Percentiles rank a stretch among this genome's conserved stretches.
Conservation (phyloP, 2,329 filamentous ascomycete species). For the Colletotrichum musae region DNA sequence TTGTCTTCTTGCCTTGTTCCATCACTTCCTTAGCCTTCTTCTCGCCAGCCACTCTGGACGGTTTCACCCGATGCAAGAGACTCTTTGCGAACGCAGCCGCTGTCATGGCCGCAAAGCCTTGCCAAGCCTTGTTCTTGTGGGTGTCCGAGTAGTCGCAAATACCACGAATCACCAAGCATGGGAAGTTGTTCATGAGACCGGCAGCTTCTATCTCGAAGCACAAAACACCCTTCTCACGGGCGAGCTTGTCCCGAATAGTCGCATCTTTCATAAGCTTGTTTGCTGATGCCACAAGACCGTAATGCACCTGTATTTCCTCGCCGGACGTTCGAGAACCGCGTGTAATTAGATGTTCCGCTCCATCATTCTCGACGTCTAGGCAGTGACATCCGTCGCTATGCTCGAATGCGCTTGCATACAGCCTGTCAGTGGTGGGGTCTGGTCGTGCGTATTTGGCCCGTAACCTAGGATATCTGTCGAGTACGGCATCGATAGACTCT, state of each 20-base stretch:
- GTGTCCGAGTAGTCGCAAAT: conserved; percentile 58
- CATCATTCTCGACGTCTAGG: too few species aligned
- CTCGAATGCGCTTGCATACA: background rate
- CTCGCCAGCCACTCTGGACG: background rate
- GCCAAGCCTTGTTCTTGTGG: conserved; percentile 56
- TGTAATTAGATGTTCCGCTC: background rate
- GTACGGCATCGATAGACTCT: background rate
- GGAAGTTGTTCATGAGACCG: conserved; percentile 47
- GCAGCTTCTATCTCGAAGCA: conserved; percentile 52
- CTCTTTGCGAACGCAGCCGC: conserved; percentile 48
- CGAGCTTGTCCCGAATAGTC: conserved; percentile 48
- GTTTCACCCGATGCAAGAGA: background rate
- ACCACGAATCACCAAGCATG: conserved; percentile 54
- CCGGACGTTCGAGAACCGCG: background rate
- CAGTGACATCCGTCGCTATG: too few species aligned
- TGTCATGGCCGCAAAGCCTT: conserved; percentile 51
- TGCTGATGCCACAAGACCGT: conserved; percentile 48
- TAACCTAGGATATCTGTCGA: background rate
- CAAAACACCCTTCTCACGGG: conserved; percentile 8
- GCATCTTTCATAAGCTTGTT: conserved; percentile 55
- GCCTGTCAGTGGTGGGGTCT: background rate
- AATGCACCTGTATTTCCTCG: conserved; percentile 36
- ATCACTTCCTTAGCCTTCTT: background rate
- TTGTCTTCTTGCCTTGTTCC: too few species aligned
- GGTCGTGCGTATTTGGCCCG: background rate